These are phyloP conservation scores for Hypericum perforatum DNA, from an alignment of 345 rosid species.

Conservation along the genomic window DNA sequence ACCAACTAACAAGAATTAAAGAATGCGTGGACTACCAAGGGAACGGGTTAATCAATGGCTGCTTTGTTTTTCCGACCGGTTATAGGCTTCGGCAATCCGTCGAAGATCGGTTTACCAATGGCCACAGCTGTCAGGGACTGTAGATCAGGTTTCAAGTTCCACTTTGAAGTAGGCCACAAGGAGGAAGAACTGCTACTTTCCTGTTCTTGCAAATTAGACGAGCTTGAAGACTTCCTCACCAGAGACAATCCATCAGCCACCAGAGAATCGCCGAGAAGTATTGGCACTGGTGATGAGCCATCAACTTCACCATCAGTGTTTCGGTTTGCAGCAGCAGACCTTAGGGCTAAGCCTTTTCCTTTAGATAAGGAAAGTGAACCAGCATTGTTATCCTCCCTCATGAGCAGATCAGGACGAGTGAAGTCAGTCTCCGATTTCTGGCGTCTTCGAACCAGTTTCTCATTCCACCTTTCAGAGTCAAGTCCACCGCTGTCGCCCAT, in stretches of 20 bases:
- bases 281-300: conserved; percentile 15
- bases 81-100: conserved; percentile 24
- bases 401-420: conserved; percentile 4
- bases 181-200: conserved; percentile 6
- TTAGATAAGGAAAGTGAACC: conserved; percentile 8
- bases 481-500: conserved; percentile 22
- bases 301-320: conserved; percentile 12
- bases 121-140: conserved; percentile 15
- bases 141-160: conserved; percentile 20
- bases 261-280: conserved; percentile 6
- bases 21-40: too few species aligned
- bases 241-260: neutral
- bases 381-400: conserved; percentile 14
- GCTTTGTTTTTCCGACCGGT: conserved; percentile 20
- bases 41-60: conserved; percentile 15
- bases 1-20: too few species aligned
- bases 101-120: conserved; percentile 20
- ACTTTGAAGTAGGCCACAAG: conserved; percentile 11
- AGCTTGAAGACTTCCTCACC: conserved; percentile 21
- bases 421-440: conserved; percentile 58
- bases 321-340: conserved; percentile 13
- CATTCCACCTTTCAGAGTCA: conserved; percentile 26
- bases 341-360: conserved; percentile 23
- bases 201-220: conserved; percentile 16
- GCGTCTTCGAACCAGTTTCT: conserved; percentile 43